A percentile compares a stretch with the other conserved stretches of the same genome.
phyloP scores from a whole-genome alignment of 495 filamentous ascomycete genomes.

The Penicillium argentinense region DNA sequence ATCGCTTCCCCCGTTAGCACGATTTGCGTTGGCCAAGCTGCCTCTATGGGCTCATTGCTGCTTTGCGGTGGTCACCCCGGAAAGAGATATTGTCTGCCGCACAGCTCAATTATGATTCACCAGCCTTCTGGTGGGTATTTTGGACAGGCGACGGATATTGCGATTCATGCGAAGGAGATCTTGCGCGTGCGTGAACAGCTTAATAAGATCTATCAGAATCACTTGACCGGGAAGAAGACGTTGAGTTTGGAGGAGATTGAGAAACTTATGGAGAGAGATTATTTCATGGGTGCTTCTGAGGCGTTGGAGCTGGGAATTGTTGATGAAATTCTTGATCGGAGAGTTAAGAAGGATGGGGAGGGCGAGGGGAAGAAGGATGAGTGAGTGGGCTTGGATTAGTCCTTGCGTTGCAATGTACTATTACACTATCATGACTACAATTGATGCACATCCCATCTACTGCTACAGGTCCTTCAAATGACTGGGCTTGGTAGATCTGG shows the following conservation, averaged over 20 bases:
- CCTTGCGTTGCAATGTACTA: too few relatives aligned
- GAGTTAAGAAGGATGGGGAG: constrained; percentile 39
- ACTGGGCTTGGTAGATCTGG: too few relatives aligned
- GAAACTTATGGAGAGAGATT: constrained; percentile 93
- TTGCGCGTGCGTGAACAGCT: constrained; percentile 79
- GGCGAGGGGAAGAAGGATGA: constrained; percentile 20
- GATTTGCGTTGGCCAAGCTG: constrained; percentile 92
- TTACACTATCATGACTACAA: neutral
- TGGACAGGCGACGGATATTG: constrained; percentile 88
- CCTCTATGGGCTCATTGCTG: constrained; percentile 89
- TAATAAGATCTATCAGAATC: constrained; percentile 84
- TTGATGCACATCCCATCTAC: too few relatives aligned
- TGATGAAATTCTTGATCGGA: constrained; percentile 76
- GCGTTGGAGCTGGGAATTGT: constrained; percentile 87
- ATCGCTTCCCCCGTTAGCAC: constrained; percentile 89
- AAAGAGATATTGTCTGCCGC: constrained; percentile 84
- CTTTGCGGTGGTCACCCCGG: constrained; percentile 84
- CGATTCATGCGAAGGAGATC: constrained; percentile 97
- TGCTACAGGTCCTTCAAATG: too few relatives aligned
- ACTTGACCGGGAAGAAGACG: constrained; percentile 71
- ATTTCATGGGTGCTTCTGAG: constrained; percentile 86
- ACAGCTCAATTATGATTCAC: constrained; percentile 94
- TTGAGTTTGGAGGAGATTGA: constrained; percentile 76
- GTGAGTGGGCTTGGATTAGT: too few relatives aligned
- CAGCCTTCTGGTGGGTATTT: constrained; percentile 90